Evolutionary conservation across 352 stramenopile genomes (phyloP).

Genomic region (Hyaloperonospora brassicae): DNA sequence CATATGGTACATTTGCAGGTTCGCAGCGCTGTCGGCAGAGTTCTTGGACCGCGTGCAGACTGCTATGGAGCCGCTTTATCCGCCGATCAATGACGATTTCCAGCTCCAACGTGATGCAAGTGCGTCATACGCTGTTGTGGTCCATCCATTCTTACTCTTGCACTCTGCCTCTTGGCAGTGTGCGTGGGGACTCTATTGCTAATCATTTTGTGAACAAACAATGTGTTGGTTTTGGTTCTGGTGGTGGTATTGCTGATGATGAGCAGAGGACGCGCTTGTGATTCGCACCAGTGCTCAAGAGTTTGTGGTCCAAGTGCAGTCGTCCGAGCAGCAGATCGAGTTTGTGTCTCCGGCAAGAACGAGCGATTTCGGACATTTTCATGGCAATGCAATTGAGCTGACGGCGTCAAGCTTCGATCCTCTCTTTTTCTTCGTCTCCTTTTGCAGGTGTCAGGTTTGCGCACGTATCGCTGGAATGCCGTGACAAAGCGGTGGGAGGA

Average conservation of each 20-base stretch:
- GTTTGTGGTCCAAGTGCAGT: slow-evolving; percentile 53
- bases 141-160: not conserved
- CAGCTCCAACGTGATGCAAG: slow-evolving; percentile 35
- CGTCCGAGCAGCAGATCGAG: slow-evolving; percentile 59
- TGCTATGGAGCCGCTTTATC: slow-evolving; percentile 50
- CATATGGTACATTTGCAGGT: slow-evolving; percentile 31
- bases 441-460: slow-evolving; percentile 57
- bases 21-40: slow-evolving; percentile 32
- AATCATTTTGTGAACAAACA: not conserved
- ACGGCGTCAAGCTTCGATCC: not conserved
- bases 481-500: slow-evolving; percentile 70
- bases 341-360: slow-evolving; percentile 54
- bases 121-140: slow-evolving; percentile 8
- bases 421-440: not conserved
- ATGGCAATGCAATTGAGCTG: not conserved
- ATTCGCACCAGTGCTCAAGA: slow-evolving; percentile 45
- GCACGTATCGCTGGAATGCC: slow-evolving; percentile 67
- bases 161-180: not conserved
- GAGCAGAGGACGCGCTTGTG: slow-evolving; percentile 32
- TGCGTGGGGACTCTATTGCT: not conserved
- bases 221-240: not conserved
- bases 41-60: slow-evolving; percentile 63
- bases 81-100: slow-evolving; percentile 57
- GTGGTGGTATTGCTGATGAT: not conserved
- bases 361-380: not conserved